These are phyloP conservation scores for Rubia balearica DNA, from an alignment of 305 asterid species.

Conservation along the genomic window DNA sequence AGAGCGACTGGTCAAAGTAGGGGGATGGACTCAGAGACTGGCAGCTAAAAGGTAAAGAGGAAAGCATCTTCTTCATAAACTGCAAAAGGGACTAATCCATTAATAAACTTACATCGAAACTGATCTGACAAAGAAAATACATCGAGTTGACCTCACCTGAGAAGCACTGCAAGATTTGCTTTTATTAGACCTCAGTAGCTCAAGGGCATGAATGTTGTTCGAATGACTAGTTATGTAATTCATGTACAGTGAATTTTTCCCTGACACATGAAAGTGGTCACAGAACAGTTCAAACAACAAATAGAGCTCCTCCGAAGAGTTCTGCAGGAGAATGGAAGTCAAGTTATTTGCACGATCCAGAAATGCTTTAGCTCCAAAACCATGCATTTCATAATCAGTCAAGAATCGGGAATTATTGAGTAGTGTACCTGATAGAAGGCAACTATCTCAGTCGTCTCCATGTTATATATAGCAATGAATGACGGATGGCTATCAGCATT, in stretches of 20 bases:
- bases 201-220: constrained; percentile 72
- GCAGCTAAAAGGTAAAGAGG: constrained; percentile 65
- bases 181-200: constrained; percentile 62
- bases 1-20: constrained; percentile 87
- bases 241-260: constrained; percentile 59
- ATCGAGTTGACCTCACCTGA: constrained; percentile 40
- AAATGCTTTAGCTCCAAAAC: background rate
- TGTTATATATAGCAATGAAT: constrained; percentile 91
- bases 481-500: constrained; percentile 85
- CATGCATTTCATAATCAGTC: background rate
- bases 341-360: constrained; percentile 6
- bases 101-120: background rate
- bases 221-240: constrained; percentile 78
- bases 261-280: constrained; percentile 76
- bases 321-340: constrained; percentile 37
- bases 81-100: constrained; percentile 30
- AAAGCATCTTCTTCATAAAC: constrained; percentile 82
- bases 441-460: constrained; percentile 86
- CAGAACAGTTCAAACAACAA: constrained; percentile 68
- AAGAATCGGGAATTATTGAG: constrained; percentile 1
- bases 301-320: constrained; percentile 81
- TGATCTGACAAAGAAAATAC: background rate
- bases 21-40: constrained; percentile 94
- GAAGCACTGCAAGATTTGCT: constrained; percentile 65
- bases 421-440: constrained; percentile 73